Conservation (phyloP, 768 basidiomycete species). For the Leccinum olivaceopallidum region DNA sequence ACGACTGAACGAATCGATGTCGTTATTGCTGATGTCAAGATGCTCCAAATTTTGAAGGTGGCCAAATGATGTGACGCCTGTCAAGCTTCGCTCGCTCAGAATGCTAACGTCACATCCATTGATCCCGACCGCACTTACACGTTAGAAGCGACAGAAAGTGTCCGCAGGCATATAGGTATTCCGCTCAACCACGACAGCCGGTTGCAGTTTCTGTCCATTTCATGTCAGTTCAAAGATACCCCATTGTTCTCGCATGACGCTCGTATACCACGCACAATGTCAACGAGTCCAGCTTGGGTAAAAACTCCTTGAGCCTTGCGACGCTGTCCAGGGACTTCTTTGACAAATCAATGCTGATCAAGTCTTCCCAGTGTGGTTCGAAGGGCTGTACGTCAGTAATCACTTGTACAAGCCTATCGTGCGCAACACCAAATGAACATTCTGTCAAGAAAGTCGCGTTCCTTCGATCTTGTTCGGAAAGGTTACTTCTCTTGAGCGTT, state of each 20-base stretch:
- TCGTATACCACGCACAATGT: constrained; percentile 60
- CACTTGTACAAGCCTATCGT: constrained; percentile 85
- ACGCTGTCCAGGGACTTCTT: constrained; percentile 62
- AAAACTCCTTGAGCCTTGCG: constrained; percentile 81
- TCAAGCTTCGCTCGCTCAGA: constrained; percentile 55
- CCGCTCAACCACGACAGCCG: constrained; percentile 80
- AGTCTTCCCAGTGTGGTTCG: constrained; percentile 90
- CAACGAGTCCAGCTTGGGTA: constrained; percentile 75
- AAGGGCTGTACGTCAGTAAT: constrained; percentile 96
- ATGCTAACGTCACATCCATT: constrained; percentile 13
- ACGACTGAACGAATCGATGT: constrained; percentile 87
- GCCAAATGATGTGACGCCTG: constrained; percentile 82
- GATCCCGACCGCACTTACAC: constrained; percentile 41
- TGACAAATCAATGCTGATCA: constrained; percentile 71
- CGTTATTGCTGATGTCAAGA: constrained; percentile 89
- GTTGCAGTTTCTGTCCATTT: constrained; percentile 60
- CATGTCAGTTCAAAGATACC: constrained; percentile 17
- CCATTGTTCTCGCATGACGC: constrained; percentile 5
- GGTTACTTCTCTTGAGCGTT: constrained; percentile 41
- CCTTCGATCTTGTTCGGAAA: constrained; percentile 33
- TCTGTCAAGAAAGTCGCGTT: constrained; percentile 86
- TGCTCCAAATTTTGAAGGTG: constrained; percentile 85
- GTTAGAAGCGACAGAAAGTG: constrained; percentile 76
- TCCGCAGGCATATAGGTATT: constrained; percentile 68
- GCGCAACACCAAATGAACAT: constrained; percentile 94